Base-by-base conservation (phyloP, 2,329 filamentous ascomycete genomes). In the Colletotrichum liriopes region DNA sequence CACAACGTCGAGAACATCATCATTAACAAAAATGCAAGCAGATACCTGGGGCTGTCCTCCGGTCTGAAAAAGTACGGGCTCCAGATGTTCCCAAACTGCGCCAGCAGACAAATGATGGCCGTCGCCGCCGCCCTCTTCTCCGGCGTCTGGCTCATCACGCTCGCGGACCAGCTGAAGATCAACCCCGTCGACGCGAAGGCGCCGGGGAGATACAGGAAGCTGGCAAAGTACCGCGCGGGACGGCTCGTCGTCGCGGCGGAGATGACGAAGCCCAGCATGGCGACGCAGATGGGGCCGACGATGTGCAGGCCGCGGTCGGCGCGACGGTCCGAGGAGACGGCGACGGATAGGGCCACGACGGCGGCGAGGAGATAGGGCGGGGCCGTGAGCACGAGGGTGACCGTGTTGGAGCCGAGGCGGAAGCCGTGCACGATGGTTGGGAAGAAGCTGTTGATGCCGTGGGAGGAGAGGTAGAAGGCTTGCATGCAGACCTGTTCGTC, bases 261-360 rank as follows among this genome's bases (percentile, higher is more conserved):
- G 29, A 92, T 82, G 71, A 92, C 88, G 78, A 90, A 92, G 1
- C 88, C 86, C 0, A 80, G 80, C 1, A 91, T 82, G 2, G 87
- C 87, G 43, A 91, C 81, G 43, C 59, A 67, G 11, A 75, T 43
- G 14, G 75, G 67, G 12, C 47, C 64, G 1, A 72, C 68, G 29
- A 77, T 74, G 51, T 78, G 77, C 52, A 73, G 67, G 9, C 75
- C 75, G 49, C 76, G 72, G 18, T 77, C 76, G 5, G 71, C 72
- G 49, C 66, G 59, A 5, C 67, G 69, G 54, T 76, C 76, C 56
- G 75, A 76, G 9, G 75, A 77, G 56, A 65, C 72, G 3, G 76
- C 75, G 2, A 74, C 65, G 14, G 52, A 47, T 39, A 74, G 74
- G n/a, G 74, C 67, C 1, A 73, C 71, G 14, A 59, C 26, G 2